These are phyloP conservation scores for Scutellaria barbata DNA, from an alignment of 257 asterid genomes.

Conservation along the genomic window DNA sequence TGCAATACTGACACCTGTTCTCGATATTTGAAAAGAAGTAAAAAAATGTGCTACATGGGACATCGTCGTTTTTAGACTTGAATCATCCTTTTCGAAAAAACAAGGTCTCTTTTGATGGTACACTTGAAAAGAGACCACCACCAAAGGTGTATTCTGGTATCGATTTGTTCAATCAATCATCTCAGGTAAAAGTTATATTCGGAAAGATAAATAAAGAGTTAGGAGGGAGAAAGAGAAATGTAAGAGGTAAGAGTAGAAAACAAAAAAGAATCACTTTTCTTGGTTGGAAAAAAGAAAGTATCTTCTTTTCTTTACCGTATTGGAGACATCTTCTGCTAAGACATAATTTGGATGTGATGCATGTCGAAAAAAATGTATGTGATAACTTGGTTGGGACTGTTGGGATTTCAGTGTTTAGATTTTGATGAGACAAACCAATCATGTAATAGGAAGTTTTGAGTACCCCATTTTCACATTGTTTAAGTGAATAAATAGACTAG, in stretches of 20 bases:
- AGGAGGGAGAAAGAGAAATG: background rate
- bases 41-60: background rate
- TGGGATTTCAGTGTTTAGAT: no score
- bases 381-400: background rate
- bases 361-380: background rate
- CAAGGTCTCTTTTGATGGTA: background rate
- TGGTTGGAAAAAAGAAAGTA: no score
- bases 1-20: background rate
- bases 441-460: no score
- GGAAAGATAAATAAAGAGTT: background rate
- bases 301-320: background rate
- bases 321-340: background rate
- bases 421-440: no score
- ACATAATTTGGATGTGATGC: slow-evolving; percentile 2
- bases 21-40: background rate
- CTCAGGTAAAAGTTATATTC: no score
- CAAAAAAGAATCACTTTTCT: background rate
- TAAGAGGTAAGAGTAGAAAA: background rate
- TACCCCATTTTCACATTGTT: no score
- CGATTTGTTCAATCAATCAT: no score
- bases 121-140: no score
- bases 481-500: no score
- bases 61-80: no score
- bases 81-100: no score
- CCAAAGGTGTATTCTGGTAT: no score